These are phyloP conservation scores for Prunus salicina DNA, from an alignment of 306 rosid species.

Conservation along the genomic window DNA sequence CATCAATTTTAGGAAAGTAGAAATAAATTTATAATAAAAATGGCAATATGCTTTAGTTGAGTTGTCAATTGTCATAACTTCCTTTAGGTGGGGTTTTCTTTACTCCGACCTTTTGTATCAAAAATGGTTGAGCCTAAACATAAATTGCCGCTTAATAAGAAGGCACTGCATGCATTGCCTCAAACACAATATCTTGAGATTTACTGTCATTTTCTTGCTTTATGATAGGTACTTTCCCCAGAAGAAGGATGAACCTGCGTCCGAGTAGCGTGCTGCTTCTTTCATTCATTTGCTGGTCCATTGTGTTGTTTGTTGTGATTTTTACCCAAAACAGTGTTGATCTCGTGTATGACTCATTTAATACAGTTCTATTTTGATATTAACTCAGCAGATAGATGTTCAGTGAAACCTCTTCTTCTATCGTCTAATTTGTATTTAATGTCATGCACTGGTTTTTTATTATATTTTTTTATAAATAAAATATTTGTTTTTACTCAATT, in stretches of 20 bases:
- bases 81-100: too few species aligned
- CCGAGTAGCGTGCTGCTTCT: conserved; percentile 32
- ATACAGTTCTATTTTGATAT: background rate
- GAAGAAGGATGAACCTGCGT: conserved; percentile 48
- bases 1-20: too few species aligned
- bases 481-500: background rate
- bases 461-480: background rate
- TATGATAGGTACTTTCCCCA: conserved; percentile 46
- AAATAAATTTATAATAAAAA: too few species aligned
- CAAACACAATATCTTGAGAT: background rate
- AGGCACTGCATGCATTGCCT: too few species aligned
- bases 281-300: background rate
- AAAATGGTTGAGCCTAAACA: background rate
- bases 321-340: background rate
- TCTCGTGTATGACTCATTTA: background rate
- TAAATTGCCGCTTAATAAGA: too few species aligned
- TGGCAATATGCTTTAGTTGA: background rate
- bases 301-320: too few species aligned
- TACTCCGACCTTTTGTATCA: too few species aligned
- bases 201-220: background rate
- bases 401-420: background rate
- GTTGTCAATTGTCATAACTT: background rate
- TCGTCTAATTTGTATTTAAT: background rate
- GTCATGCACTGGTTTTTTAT: background rate
- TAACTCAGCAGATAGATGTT: background rate